phyloP scores from a whole-genome alignment of 2,329 filamentous ascomycete species.

The Bipolaris cookei region DNA sequence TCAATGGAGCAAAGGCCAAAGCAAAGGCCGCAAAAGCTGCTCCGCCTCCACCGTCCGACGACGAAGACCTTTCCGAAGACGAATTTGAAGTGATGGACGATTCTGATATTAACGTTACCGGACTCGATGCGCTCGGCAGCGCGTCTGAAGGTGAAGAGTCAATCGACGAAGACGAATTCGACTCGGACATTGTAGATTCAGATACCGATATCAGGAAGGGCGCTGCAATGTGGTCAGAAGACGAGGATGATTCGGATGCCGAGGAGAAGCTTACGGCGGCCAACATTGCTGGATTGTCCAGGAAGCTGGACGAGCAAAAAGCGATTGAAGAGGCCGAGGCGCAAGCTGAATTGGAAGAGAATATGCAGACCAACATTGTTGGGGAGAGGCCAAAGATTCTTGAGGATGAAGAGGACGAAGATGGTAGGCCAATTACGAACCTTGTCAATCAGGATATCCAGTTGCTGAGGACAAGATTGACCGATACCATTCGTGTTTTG shows the following conservation, averaged over 20 bases:
- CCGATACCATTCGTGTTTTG: conserved; percentile 88
- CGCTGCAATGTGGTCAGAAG: conserved; percentile 87
- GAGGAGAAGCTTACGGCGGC: conserved; percentile 93
- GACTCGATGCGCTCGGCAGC: conserved; percentile 50
- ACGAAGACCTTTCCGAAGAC: conserved; percentile 34
- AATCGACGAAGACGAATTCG: conserved; percentile 50
- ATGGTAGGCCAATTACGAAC: conserved; percentile 62
- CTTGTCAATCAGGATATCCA: conserved; percentile 85
- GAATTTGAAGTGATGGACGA: conserved; percentile 51
- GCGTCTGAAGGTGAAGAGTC: conserved; percentile 47
- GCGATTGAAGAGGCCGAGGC: conserved; percentile 82
- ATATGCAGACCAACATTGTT: conserved; percentile 92
- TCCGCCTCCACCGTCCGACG: conserved; percentile 39
- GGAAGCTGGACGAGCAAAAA: conserved; percentile 78
- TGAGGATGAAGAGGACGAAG: conserved; percentile 63
- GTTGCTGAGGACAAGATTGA: conserved; percentile 84
- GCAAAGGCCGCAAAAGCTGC: conserved; percentile 42
- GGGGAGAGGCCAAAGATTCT: conserved; percentile 69
- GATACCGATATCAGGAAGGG: conserved; percentile 56
- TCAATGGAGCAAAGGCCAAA: conserved; percentile 42
- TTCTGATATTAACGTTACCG: conserved; percentile 43
- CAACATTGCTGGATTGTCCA: conserved; percentile 91
- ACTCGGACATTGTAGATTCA: conserved; percentile 64
- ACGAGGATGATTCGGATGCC: conserved; percentile 89
- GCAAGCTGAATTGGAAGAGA: conserved; percentile 83